Percentiles rank a stretch among this genome's conserved stretches.
These are phyloP conservation scores for Talaromyces nanjingensis DNA, from an alignment of 495 filamentous ascomycete genomes.

Conservation along the genomic window DNA sequence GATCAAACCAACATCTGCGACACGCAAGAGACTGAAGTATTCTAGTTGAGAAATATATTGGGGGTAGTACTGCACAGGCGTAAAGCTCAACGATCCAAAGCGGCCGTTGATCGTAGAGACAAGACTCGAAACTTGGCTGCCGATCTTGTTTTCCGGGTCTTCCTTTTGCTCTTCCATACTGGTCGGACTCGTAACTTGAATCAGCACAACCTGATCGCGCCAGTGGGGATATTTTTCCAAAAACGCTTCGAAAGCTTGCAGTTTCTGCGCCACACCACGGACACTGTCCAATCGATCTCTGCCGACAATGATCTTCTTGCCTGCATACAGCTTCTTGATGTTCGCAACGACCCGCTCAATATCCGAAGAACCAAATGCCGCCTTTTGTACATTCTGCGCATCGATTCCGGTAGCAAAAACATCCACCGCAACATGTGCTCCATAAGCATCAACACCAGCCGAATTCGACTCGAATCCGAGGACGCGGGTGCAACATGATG, in stretches of 20 bases:
- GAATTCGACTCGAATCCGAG: conserved; percentile 75
- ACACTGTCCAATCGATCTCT: conserved; percentile 86
- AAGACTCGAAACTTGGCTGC: conserved; percentile 77
- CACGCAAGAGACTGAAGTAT: conserved; percentile 83
- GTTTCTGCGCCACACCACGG: conserved; percentile 83
- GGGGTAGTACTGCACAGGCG: conserved; percentile 86
- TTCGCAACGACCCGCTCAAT: conserved; percentile 59
- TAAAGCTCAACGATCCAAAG: conserved; percentile 77
- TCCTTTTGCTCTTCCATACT: conserved; percentile 66
- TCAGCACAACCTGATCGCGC: conserved; percentile 84
- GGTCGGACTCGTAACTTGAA: conserved; percentile 89
- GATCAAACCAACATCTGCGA: conserved; percentile 83
- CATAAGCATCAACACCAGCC: conserved; percentile 80
- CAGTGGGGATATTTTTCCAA: conserved; percentile 81
- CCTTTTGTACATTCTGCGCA: conserved; percentile 58
- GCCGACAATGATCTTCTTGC: conserved; percentile 90
- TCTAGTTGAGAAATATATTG: conserved; percentile 82
- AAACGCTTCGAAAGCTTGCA: conserved; percentile 88
- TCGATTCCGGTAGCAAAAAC: conserved; percentile 91
- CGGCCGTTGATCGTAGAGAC: conserved; percentile 85
- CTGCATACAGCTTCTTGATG: conserved; percentile 66
- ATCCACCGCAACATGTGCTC: conserved; percentile 77
- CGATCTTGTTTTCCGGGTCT: conserved; percentile 60
- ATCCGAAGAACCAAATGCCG: conserved; percentile 59
- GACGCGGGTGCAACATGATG: conserved; percentile 83